Evolutionary conservation across 129 eudicot species (phyloP).

Genomic region (Logfia minima): DNA sequence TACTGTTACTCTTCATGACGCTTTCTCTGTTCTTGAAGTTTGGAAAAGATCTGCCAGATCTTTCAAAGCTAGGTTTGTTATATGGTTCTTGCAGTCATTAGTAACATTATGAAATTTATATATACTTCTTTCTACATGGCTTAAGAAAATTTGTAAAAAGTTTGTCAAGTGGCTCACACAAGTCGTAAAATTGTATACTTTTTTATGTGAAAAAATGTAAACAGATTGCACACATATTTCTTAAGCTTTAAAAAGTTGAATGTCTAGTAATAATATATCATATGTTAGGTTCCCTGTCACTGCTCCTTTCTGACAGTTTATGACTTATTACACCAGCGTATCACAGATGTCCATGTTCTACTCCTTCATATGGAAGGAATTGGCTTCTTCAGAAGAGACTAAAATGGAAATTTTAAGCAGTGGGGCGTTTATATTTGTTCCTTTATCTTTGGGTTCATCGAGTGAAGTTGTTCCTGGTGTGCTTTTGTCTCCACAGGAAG

Average conservation of each 20-base stretch:
- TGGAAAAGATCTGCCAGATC: slow-evolving; percentile 64
- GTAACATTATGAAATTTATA: too few species aligned
- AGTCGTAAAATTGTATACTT: background rate
- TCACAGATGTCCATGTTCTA: slow-evolving; percentile 81
- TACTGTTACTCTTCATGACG: slow-evolving; percentile 61
- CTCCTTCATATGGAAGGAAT: slow-evolving; percentile 59
- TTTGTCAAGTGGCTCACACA: background rate
- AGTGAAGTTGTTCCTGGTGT: slow-evolving; percentile 66
- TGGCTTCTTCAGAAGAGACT: slow-evolving; percentile 49
- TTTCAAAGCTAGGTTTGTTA: slow-evolving; percentile 64
- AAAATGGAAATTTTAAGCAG: slow-evolving; percentile 38
- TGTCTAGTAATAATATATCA: too few species aligned
- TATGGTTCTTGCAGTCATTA: too few species aligned
- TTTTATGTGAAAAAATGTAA: too few species aligned
- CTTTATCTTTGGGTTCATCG: slow-evolving; percentile 32
- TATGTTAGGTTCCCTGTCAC: background rate
- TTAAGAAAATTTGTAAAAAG: too few species aligned
- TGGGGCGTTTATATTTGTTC: slow-evolving; percentile 76
- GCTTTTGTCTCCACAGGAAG: slow-evolving; percentile 64
- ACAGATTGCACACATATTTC: too few species aligned
- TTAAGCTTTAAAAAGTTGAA: too few species aligned
- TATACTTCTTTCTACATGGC: too few species aligned
- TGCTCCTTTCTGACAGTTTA: slow-evolving; percentile 4
- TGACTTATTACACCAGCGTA: slow-evolving; percentile 42
- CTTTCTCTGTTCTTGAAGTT: slow-evolving; percentile 48